These are phyloP conservation scores for Cryptococcus amylolentus DNA, from an alignment of 1,284 basidiomycete species.

Conservation along the genomic window DNA sequence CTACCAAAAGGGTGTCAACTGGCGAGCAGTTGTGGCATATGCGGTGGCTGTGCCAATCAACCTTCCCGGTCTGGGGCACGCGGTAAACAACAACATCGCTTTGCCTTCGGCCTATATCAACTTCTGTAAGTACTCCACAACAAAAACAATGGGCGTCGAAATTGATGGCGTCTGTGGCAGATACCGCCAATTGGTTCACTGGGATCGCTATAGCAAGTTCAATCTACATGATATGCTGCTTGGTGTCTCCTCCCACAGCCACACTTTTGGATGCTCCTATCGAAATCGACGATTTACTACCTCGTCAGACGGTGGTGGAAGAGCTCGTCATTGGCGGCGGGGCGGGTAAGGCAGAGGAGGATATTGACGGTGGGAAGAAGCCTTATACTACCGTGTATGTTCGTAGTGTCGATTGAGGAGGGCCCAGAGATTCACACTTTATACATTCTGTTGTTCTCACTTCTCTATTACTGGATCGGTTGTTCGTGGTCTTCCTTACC, in stretches of 20 bases:
- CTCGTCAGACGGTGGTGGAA: background rate
- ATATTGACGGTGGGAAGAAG: too few species aligned
- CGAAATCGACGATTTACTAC: background rate
- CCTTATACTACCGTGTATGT: too few species aligned
- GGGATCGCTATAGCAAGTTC: background rate
- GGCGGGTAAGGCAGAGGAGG: too few species aligned
- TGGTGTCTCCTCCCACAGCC: background rate
- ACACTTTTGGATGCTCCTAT: background rate
- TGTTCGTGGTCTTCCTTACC: too few species aligned
- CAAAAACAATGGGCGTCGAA: background rate
- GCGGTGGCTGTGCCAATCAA: background rate
- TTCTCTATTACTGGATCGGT: too few species aligned
- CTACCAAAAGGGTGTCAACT: constrained; percentile 46
- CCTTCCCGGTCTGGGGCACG: background rate
- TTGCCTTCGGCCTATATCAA: background rate
- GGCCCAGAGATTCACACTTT: too few species aligned
- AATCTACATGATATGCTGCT: background rate
- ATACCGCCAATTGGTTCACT: background rate
- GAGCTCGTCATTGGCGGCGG: too few species aligned
- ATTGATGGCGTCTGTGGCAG: background rate
- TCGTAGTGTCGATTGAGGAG: too few species aligned
- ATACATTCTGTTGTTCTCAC: too few species aligned
- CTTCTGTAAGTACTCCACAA: background rate
- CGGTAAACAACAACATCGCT: background rate
- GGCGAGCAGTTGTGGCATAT: constrained; percentile 42